Percentiles rank a stretch among this genome's conserved stretches.
Evolutionary conservation across 2,329 filamentous ascomycete genomes (phyloP).

Genomic region (Pochonia chlamydosporia): DNA sequence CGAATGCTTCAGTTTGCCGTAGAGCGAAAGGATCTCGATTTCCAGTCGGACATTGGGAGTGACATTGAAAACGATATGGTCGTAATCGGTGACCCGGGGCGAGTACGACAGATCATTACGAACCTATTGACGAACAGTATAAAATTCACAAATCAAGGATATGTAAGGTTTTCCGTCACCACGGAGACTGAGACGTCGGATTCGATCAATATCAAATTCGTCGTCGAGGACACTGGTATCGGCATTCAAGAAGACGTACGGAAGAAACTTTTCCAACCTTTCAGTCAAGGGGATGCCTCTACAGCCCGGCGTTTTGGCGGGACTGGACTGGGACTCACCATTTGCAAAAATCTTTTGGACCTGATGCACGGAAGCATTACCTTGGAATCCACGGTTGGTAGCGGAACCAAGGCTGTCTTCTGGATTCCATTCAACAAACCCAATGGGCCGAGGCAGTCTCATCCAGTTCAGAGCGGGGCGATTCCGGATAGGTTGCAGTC

Average conservation of each 20-base stretch:
- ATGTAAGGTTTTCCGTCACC: slow-evolving; percentile 59
- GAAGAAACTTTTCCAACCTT: slow-evolving; percentile 69
- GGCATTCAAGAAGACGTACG: slow-evolving; percentile 75
- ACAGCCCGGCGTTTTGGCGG: slow-evolving; percentile 75
- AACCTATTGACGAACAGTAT: slow-evolving; percentile 74
- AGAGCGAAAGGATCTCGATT: slow-evolving; percentile 70
- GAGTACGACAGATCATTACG: slow-evolving; percentile 76
- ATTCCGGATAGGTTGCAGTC: slow-evolving; percentile 63
- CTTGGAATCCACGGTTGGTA: slow-evolving; percentile 59
- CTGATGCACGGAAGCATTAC: slow-evolving; percentile 73
- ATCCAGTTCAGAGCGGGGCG: slow-evolving; percentile 55
- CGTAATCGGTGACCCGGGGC: slow-evolving; percentile 80
- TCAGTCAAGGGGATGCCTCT: slow-evolving; percentile 75
- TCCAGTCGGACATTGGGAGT: slow-evolving; percentile 57
- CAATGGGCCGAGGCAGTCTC: slow-evolving; percentile 39
- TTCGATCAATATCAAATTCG: slow-evolving; percentile 62
- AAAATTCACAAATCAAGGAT: slow-evolving; percentile 66
- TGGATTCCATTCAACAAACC: slow-evolving; percentile 73
- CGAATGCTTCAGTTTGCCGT: slow-evolving; percentile 87
- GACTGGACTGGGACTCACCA: slow-evolving; percentile 71
- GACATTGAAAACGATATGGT: slow-evolving; percentile 63
- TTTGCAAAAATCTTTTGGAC: slow-evolving; percentile 74
- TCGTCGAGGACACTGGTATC: slow-evolving; percentile 72
- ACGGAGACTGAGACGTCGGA: slow-evolving; percentile 61
- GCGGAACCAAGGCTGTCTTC: slow-evolving; percentile 69